These are phyloP conservation scores for Fusarium sp. DNA, from an alignment of 2,329 filamentous ascomycete species.

Conservation along the genomic window DNA sequence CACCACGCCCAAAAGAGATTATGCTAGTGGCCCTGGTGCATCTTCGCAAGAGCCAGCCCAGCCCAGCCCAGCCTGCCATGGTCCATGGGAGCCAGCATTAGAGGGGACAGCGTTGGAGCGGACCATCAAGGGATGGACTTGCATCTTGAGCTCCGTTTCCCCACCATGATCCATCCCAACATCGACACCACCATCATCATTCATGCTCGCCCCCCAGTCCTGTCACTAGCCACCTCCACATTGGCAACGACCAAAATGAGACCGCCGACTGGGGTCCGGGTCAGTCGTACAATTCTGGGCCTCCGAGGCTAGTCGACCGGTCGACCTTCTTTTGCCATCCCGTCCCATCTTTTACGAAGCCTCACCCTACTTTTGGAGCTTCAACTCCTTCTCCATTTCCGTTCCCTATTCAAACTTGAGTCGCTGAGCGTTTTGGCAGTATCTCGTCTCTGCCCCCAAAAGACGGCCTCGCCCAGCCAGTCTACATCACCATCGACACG, in stretches of 20 bases:
- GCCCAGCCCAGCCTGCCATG: neutral
- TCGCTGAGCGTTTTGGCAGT: constrained; percentile 29
- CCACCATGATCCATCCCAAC: constrained; percentile 42
- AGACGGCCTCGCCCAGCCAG: constrained; percentile 14
- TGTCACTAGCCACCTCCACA: constrained; percentile 49
- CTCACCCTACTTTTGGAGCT: constrained; percentile 42
- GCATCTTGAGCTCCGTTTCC: constrained; percentile 41
- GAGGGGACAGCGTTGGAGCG: constrained; percentile 28
- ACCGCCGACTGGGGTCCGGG: constrained; percentile 44
- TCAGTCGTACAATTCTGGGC: constrained; percentile 45
- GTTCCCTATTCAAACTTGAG: constrained; percentile 28
- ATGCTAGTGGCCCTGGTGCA: constrained; percentile 8
- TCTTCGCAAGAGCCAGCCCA: constrained; percentile 12
- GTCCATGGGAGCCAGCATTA: constrained; percentile 30
- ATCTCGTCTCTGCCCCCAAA: constrained; percentile 15
- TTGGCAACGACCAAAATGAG: constrained; percentile 45
- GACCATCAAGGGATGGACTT: constrained; percentile 36
- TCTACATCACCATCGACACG: constrained; percentile 23
- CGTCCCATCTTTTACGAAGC: constrained; percentile 37
- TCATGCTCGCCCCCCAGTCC: constrained; percentile 44
- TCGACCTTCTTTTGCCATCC: constrained; percentile 34
- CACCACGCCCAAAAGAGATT: constrained; percentile 19
- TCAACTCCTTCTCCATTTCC: constrained; percentile 41
- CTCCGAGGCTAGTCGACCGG: constrained; percentile 38
- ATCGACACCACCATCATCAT: constrained; percentile 47